Conservation (phyloP, 768 basidiomycete species). For the Phylloporus sp. region DNA sequence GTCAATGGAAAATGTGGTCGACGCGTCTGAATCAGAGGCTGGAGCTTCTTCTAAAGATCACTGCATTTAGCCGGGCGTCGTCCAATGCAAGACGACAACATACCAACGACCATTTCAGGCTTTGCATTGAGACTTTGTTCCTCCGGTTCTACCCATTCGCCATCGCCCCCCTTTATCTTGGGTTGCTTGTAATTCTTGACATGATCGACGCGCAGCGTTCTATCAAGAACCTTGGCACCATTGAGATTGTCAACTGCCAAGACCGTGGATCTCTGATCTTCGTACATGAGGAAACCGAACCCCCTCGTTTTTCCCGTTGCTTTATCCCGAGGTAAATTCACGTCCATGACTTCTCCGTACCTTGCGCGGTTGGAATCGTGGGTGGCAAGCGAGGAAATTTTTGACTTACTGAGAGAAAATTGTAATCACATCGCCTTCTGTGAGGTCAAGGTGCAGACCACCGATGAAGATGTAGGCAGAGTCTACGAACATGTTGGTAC, state of each 20-base stretch:
- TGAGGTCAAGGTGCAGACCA: conserved; percentile 81
- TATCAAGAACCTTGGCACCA: conserved; percentile 82
- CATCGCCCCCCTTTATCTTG: conserved; percentile 69
- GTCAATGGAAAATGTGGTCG: conserved; percentile 68
- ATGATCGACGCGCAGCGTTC: conserved; percentile 88
- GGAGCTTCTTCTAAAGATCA: conserved; percentile 42
- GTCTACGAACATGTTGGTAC: conserved; percentile 41
- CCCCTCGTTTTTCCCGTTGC: conserved; percentile 86
- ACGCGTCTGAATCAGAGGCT: conserved; percentile 62
- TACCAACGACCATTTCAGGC: conserved; percentile 66
- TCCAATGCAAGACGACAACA: conserved; percentile 13
- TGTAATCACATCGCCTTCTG: conserved; percentile 95
- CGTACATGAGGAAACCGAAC: conserved; percentile 98
- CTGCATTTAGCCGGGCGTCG: conserved; percentile 1
- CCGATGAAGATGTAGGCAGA: conserved; percentile 95
- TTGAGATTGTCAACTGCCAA: conserved; percentile 99
- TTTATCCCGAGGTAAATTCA: conserved; percentile 93
- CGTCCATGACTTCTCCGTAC: conserved; percentile 94
- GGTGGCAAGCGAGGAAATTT: not conserved
- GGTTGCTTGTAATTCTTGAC: conserved; percentile 90
- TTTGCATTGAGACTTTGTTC: conserved; percentile 84
- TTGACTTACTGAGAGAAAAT: conserved; percentile 91
- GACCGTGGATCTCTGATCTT: conserved; percentile 93
- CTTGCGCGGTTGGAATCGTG: conserved; percentile 36
- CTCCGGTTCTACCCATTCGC: conserved; percentile 82